These are phyloP conservation scores for Dissophora globulifera DNA, from an alignment of 192 early-diverging fungal species.

Conservation along the genomic window DNA sequence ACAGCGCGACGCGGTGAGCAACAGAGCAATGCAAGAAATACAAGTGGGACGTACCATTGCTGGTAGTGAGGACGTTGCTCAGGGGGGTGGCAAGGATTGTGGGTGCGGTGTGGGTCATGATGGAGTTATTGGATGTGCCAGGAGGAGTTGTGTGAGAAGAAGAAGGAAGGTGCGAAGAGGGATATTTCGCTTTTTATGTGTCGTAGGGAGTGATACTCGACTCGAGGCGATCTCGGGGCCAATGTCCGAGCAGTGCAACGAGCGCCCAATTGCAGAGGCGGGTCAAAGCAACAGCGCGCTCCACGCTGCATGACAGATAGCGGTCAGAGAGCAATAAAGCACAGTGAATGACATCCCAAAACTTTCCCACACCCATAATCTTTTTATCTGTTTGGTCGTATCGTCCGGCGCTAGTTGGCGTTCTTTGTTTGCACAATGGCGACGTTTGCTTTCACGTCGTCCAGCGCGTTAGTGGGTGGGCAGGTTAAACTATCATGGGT, in stretches of 20 bases:
- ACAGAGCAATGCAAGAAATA: background rate
- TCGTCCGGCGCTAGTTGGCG: no score
- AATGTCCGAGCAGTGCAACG: conserved; percentile 13
- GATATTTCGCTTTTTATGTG: background rate
- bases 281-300: background rate
- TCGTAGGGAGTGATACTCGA: no score
- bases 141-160: background rate
- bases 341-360: no score
- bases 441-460: no score
- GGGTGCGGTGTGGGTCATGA: conserved; percentile 33
- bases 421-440: no score
- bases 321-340: no score
- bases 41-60: conserved; percentile 35
- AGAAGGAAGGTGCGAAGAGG: conserved; percentile 3
- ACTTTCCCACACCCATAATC: no score
- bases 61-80: conserved; percentile 45
- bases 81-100: conserved; percentile 43
- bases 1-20: conserved; percentile 3
- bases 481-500: no score
- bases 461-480: no score
- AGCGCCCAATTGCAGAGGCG: no score
- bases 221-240: conserved; percentile 3
- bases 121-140: background rate
- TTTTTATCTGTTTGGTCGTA: no score
- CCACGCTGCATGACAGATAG: no score